A percentile compares a stretch with the other conserved stretches of the same genome.
Conservation (phyloP, 75 land plant genomes). For the Gnetum montanum region DNA sequence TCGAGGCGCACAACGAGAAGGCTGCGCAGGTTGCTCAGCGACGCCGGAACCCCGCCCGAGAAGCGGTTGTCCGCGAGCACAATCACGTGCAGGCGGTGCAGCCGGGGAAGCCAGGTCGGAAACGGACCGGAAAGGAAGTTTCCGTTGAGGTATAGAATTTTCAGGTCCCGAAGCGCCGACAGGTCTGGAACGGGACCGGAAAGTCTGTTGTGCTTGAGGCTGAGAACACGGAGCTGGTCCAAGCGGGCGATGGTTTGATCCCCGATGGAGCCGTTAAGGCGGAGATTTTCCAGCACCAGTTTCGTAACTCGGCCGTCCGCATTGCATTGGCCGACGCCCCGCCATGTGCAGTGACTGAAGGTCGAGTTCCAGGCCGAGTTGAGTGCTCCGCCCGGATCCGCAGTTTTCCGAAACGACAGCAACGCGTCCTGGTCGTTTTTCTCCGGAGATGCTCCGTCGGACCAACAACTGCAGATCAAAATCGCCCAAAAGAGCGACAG, state of each 20-base stretch:
- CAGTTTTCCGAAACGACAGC: background rate
- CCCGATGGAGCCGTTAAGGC: slow-evolving; percentile 8
- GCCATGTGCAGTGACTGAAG: slow-evolving; percentile 16
- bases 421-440: background rate
- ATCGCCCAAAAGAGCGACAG: no score
- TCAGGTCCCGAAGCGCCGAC: slow-evolving; percentile 20
- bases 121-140: slow-evolving; percentile 37
- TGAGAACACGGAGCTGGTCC: slow-evolving; percentile 17
- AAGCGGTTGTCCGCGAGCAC: slow-evolving; percentile 55
- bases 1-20: slow-evolving; percentile 37
- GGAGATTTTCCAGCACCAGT: slow-evolving; percentile 2
- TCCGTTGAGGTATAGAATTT: slow-evolving; percentile 28
- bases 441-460: no score
- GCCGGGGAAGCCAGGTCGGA: background rate
- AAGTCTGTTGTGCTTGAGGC: slow-evolving; percentile 21
- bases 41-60: slow-evolving; percentile 35
- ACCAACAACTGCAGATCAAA: no score
- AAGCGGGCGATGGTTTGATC: slow-evolving; percentile 10
- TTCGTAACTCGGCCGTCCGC: background rate
- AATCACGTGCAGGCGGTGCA: slow-evolving; percentile 26
- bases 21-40: slow-evolving; percentile 13
- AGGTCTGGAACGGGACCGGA: slow-evolving; percentile 31
- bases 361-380: background rate
- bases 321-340: slow-evolving; percentile 17
- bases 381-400: background rate